Base-by-base conservation (phyloP, 495 filamentous ascomycete species). In the Penicillium chermesinum region DNA sequence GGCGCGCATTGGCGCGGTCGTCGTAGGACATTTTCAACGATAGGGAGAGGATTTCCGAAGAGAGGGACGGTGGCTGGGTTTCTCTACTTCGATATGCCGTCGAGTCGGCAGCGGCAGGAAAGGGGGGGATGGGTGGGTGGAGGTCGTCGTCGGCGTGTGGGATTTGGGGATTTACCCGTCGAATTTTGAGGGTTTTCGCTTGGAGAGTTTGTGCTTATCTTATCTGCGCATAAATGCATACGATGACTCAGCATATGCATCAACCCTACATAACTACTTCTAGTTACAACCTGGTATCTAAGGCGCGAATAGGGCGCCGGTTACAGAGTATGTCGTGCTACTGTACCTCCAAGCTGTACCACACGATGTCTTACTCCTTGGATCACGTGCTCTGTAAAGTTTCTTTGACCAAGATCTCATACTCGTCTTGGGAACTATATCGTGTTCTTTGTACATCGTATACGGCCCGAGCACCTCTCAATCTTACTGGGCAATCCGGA, bases 121-220 rank as follows among this genome's bases (percentile, higher is more conserved):
- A 46, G 48, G 57, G 50, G 46, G 53, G 17, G 49, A 51, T 52
- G 33, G 46, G 47, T 43, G 59, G 50, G 48, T 53, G 54, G 50
- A 48, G 50, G 53, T 54, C 50, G 62, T 67, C 69, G 64, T 67
- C 65, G 63, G 61, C 64, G 57, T 69, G 69, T 73, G 69, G 64
- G 69, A 66, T 73, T 73, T 69, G 64, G 60, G 52, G 41, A n/a
- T 30, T 41, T 49, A 58, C 60, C 67, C 58, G 62, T 65, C 55
- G 71, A 74, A 72, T 75, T 75, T 75, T 73, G 71, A 75, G 67
- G 71, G 67, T 72, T 72, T 75, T 75, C 71, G 71, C 71, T 74
- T 73, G 59, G 56, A 55, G 33, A 52, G 57, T 63, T 64, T 70
- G 66, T 69, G 66, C 69, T 72, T 74, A 72, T 72, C 69, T 74